phyloP scores from a whole-genome alignment of 495 filamentous ascomycete genomes.

The Aspergillus bertholletiae region DNA sequence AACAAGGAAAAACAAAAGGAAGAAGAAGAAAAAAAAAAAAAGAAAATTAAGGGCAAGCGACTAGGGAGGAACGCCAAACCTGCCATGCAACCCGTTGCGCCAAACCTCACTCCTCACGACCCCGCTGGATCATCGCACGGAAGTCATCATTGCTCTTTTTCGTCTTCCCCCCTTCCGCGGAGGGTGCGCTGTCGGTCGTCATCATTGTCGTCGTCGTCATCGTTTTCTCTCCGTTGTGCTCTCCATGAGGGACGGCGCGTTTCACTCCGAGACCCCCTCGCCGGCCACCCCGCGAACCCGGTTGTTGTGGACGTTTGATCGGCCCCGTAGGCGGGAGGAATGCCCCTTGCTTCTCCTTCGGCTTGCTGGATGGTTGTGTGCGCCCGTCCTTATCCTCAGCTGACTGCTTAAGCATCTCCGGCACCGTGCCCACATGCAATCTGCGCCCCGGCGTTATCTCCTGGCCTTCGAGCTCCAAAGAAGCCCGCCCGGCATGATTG shows the following conservation, averaged over 20 bases:
- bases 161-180: slow-evolving; percentile 23
- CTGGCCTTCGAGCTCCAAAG: slow-evolving; percentile 66
- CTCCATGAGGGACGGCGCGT: slow-evolving; percentile 31
- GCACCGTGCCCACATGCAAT: slow-evolving; percentile 64
- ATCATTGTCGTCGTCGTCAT: slow-evolving; percentile 26
- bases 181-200: slow-evolving; percentile 16
- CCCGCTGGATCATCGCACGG: slow-evolving; percentile 64
- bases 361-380: slow-evolving; percentile 29
- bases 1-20: slow-evolving; percentile 3
- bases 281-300: slow-evolving; percentile 44
- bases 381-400: slow-evolving; percentile 53
- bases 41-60: background rate
- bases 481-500: slow-evolving; percentile 68
- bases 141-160: slow-evolving; percentile 88
- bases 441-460: slow-evolving; percentile 63
- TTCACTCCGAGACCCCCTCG: slow-evolving; percentile 55
- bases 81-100: slow-evolving; percentile 26
- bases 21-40: slow-evolving; percentile 1
- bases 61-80: slow-evolving; percentile 16
- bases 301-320: slow-evolving; percentile 56
- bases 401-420: slow-evolving; percentile 62
- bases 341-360: slow-evolving; percentile 36
- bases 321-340: slow-evolving; percentile 47
- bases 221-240: slow-evolving; percentile 27
- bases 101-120: slow-evolving; percentile 29